Conservation (phyloP, 257 asterid species). For the Handroanthus guayacan region DNA sequence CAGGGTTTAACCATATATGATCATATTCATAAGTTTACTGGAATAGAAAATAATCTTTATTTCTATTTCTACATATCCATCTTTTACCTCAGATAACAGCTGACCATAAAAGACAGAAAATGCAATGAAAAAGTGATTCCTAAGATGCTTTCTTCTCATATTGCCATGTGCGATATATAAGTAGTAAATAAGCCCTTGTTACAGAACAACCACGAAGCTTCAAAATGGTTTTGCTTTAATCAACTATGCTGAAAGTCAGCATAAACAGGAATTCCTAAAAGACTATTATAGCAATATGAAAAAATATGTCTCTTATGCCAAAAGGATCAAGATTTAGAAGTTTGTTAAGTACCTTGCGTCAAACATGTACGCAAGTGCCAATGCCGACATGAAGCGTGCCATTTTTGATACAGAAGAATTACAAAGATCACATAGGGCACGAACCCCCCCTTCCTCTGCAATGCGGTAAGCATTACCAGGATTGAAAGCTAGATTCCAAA, state of each 20-base stretch:
- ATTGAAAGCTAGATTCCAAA: conserved; percentile 87
- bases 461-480: conserved; percentile 81
- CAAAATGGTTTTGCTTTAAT: background rate
- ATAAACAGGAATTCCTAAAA: background rate
- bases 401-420: conserved; percentile 72
- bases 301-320: background rate
- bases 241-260: background rate
- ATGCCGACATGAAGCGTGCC: conserved; percentile 90
- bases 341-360: conserved; percentile 68
- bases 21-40: too few species aligned
- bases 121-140: too few species aligned
- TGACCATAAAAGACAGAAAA: too few species aligned
- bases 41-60: too few species aligned
- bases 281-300: background rate
- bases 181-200: background rate
- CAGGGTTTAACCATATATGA: too few species aligned
- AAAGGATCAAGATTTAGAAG: conserved; percentile 14
- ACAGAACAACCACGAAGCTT: background rate
- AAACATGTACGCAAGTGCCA: conserved; percentile 79
- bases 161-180: background rate
- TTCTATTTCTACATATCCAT: too few species aligned
- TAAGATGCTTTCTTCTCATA: background rate
- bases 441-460: conserved; percentile 84
- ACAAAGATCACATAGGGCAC: conserved; percentile 71
- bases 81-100: too few species aligned